A percentile compares a stretch with the other conserved stretches of the same genome.
phyloP scores from a whole-genome alignment of 257 asterid genomes.

The Ilex aquifolium region DNA sequence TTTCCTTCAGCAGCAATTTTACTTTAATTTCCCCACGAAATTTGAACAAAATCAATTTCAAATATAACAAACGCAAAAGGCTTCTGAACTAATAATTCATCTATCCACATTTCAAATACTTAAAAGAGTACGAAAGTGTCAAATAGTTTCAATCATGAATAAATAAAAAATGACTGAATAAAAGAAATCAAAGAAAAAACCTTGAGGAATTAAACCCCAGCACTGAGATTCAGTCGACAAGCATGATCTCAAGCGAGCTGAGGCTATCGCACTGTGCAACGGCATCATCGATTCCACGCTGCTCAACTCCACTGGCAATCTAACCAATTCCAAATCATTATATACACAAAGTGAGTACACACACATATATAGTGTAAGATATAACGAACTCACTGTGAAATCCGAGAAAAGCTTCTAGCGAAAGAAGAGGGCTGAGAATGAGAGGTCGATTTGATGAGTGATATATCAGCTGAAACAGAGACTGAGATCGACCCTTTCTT shows the following conservation, averaged over 20 bases:
- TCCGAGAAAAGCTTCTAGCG: constrained; percentile 26
- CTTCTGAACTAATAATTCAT: no score
- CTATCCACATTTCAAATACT: neutral
- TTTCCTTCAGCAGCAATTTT: no score
- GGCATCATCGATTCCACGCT: constrained; percentile 52
- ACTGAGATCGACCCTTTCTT: constrained; percentile 3
- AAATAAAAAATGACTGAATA: neutral
- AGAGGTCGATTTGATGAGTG: constrained; percentile 22
- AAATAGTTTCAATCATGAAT: neutral
- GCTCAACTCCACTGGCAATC: constrained; percentile 60
- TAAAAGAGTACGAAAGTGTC: neutral
- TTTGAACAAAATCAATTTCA: no score
- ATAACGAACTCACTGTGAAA: constrained; percentile 32
- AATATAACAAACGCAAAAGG: no score
- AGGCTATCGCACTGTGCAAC: constrained; percentile 57
- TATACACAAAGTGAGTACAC: neutral
- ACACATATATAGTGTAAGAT: neutral
- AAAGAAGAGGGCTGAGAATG: constrained; percentile 14
- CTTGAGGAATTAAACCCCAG: constrained; percentile 66
- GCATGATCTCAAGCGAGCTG: constrained; percentile 49
- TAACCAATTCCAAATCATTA: constrained; percentile 13
- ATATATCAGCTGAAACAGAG: constrained; percentile 7
- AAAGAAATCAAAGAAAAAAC: constrained; percentile 18
- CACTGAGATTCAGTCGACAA: constrained; percentile 43
- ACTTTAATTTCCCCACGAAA: no score